phyloP scores from a whole-genome alignment of 352 stramenopile genomes.

The Globisporangium splendens region DNA sequence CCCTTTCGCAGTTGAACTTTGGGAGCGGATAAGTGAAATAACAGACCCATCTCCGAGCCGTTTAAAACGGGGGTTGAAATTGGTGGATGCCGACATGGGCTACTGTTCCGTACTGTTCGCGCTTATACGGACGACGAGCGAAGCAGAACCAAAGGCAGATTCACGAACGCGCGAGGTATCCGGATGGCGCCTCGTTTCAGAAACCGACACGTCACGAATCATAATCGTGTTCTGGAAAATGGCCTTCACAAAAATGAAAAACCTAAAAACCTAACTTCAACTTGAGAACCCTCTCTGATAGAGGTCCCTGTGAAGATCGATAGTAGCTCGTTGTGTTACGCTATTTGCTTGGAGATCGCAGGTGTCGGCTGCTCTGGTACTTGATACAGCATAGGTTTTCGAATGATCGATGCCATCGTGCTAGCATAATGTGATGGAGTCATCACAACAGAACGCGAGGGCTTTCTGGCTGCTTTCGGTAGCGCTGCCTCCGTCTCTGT shows the following conservation, averaged over 20 bases:
- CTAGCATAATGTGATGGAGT: no score
- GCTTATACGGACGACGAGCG: no score
- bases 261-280: background rate
- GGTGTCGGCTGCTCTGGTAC: no score
- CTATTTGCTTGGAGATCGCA: background rate
- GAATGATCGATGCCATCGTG: no score
- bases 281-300: background rate
- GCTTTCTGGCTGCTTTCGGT: no score
- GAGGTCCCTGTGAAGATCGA: background rate
- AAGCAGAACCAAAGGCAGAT: background rate
- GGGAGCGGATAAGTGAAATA: background rate
- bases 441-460: no score
- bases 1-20: background rate
- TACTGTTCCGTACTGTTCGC: no score
- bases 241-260: background rate
- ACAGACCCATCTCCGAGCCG: background rate
- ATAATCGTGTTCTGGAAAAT: background rate
- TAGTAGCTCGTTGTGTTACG: background rate
- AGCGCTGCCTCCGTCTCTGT: no score
- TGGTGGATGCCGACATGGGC: no score
- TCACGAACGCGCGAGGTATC: background rate
- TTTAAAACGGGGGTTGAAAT: background rate
- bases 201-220: background rate
- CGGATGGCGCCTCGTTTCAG: background rate
- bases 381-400: no score